Conservation (phyloP, 139 green algal genomes). For the Chlamydomonas incerta region DNA sequence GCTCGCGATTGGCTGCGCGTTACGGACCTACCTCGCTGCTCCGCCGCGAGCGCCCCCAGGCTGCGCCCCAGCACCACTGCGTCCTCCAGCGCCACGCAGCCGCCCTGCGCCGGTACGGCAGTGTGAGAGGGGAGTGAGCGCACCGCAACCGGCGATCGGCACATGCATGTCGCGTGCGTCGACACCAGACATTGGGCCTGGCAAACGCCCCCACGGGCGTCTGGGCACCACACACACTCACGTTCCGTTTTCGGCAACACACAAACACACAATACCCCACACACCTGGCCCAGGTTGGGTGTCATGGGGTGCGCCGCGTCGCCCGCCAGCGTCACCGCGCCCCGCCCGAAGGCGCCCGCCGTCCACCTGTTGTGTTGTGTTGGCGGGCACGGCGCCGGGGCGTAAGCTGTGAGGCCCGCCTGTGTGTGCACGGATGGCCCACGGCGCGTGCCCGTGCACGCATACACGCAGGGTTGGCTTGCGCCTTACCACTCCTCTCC, state of each 20-base stretch:
- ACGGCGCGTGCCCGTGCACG: neutral
- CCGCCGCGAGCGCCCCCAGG: constrained; percentile 38
- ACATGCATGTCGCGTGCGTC: neutral
- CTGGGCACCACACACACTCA: neutral
- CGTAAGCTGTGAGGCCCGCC: too few relatives aligned
- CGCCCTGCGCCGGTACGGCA: constrained; percentile 12
- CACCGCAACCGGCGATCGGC: too few relatives aligned
- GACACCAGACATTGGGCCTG: too few relatives aligned
- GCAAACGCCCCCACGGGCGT: too few relatives aligned
- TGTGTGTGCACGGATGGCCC: too few relatives aligned
- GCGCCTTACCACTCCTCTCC: too few relatives aligned
- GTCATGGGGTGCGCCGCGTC: constrained; percentile 90
- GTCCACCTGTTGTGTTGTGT: constrained; percentile 48
- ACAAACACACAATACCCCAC: neutral
- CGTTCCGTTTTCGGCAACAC: too few relatives aligned
- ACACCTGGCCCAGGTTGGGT: constrained; percentile 78
- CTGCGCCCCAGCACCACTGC: constrained; percentile 67
- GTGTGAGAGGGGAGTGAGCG: too few relatives aligned
- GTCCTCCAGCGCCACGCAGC: constrained; percentile 66
- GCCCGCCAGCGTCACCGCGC: constrained; percentile 73
- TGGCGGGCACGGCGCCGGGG: too few relatives aligned
- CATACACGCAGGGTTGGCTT: too few relatives aligned
- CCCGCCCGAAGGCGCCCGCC: constrained; percentile 28
- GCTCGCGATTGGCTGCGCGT: too few relatives aligned
- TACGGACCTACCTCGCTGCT: neutral